A percentile compares a stretch with the other conserved stretches of the same genome.
Evolutionary conservation across 352 stramenopile species (phyloP).

Genomic region (Phytophthora brassicae): DNA sequence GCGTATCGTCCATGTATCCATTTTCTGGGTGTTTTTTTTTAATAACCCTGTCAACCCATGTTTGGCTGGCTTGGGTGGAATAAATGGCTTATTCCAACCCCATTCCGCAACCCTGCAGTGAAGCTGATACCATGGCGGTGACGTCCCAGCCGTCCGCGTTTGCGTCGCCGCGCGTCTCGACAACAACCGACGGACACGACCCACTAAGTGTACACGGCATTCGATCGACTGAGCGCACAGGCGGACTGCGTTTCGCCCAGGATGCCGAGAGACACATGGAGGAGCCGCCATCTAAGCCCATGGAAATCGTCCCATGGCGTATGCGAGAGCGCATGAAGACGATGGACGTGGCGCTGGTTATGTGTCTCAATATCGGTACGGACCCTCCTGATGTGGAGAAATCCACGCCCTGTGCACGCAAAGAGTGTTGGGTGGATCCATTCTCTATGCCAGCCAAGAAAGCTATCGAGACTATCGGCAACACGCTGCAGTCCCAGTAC

Average conservation of each 20-base stretch:
- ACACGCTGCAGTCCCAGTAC: constrained; percentile 95
- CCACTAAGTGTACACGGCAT: constrained; percentile 9
- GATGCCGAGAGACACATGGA: constrained; percentile 39
- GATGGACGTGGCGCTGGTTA: constrained; percentile 94
- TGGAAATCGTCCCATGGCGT: constrained; percentile 77
- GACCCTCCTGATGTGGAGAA: constrained; percentile 98
- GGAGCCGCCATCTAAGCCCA: constrained; percentile 16
- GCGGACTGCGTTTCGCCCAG: constrained; percentile 67
- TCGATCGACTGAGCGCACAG: constrained; percentile 30
- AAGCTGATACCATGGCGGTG: constrained; percentile 26
- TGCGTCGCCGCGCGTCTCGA: constrained; percentile 19
- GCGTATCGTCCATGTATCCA: too few relatives aligned
- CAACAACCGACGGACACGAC: constrained; percentile 13
- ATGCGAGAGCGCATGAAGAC: constrained; percentile 91
- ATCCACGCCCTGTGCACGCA: constrained; percentile 93
- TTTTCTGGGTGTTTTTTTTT: too few relatives aligned
- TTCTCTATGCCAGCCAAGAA: constrained; percentile 93
- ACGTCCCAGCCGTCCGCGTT: constrained; percentile 29
- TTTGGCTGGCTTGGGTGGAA: too few relatives aligned
- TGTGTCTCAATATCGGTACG: constrained; percentile 98
- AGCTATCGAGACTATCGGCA: constrained; percentile 96
- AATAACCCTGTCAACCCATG: too few relatives aligned
- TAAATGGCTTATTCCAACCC: background rate
- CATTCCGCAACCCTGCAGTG: background rate
- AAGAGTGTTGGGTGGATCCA: constrained; percentile 99